phyloP scores from a whole-genome alignment of 108 stramenopile genomes.

The Asterionellopsis glacialis region DNA sequence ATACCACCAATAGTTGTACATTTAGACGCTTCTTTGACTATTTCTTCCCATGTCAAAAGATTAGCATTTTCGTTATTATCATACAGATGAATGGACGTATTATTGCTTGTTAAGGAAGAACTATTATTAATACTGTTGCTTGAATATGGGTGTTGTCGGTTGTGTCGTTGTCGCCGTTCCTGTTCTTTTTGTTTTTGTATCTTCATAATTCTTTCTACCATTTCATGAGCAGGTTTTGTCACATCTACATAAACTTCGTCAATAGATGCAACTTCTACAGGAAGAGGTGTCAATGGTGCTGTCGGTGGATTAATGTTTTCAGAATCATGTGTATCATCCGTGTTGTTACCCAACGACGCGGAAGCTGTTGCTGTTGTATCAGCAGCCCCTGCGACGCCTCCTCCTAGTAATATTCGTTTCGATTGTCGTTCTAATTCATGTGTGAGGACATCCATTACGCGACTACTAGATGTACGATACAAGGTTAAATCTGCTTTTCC shows the following conservation, averaged over 20 bases:
- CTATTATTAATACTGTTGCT: no score
- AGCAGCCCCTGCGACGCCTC: background rate
- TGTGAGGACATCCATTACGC: constrained; percentile 21
- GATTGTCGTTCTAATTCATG: background rate
- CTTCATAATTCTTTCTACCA: background rate
- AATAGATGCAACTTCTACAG: constrained; percentile 47
- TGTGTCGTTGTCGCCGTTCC: background rate
- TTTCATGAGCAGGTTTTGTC: constrained; percentile 6
- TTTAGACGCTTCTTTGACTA: background rate
- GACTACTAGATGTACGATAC: constrained; percentile 38
- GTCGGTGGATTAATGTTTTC: no score
- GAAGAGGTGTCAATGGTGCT: background rate
- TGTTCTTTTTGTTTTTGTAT: no score
- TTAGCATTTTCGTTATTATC: background rate
- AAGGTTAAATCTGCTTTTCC: constrained; percentile 56
- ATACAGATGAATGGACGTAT: no score
- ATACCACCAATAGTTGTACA: constrained; percentile 26
- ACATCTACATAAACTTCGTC: constrained; percentile 63
- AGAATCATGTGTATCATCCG: no score
- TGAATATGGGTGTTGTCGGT: background rate
- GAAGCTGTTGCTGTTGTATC: background rate
- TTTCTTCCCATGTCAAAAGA: background rate
- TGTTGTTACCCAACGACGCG: no score
- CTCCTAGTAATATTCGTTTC: background rate
- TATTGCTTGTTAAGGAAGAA: no score